Evolutionary conservation across 768 basidiomycete genomes (phyloP).

Genomic region (Hygrocybe coccinea): DNA sequence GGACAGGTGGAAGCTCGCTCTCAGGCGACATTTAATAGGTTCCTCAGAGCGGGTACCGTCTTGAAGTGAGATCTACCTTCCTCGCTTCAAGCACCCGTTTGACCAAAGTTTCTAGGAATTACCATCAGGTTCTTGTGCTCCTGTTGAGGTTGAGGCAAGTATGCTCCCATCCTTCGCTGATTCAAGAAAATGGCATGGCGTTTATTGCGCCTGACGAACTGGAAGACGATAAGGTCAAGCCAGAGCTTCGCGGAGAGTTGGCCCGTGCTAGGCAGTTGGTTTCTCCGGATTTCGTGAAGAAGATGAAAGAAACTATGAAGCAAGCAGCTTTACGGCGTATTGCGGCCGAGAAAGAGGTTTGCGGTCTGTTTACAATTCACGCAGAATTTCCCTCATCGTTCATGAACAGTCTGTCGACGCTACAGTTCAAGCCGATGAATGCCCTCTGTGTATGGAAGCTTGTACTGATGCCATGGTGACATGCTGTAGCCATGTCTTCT

Average conservation of each 20-base stretch:
- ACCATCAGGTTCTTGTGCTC: conserved; percentile 49
- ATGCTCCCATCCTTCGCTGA: conserved; percentile 63
- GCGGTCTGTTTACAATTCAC: conserved; percentile 8
- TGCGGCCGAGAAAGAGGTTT: conserved; percentile 50
- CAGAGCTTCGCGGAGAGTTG: conserved; percentile 38
- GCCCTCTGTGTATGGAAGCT: conserved; percentile 62
- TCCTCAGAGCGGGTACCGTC: conserved; percentile 57
- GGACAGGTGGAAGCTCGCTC: conserved; percentile 46
- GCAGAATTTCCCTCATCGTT: neutral
- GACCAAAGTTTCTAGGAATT: conserved; percentile 35
- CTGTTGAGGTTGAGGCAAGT: conserved; percentile 58
- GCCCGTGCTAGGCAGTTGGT: conserved; percentile 43
- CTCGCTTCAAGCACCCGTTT: neutral
- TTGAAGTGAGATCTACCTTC: conserved; percentile 44
- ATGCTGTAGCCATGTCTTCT: conserved; percentile 58
- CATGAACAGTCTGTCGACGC: conserved; percentile 41
- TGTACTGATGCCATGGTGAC: conserved; percentile 54
- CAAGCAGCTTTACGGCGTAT: conserved; percentile 40
- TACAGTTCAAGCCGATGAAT: conserved; percentile 52
- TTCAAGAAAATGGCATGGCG: conserved; percentile 50
- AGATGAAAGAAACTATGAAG: conserved; percentile 45
- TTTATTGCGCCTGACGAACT: conserved; percentile 41
- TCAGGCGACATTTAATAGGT: conserved; percentile 63
- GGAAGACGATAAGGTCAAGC: conserved; percentile 24
- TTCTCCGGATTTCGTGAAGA: conserved; percentile 44